Evolutionary conservation across 164 flowering plant genomes (phyloP), one percentile per base, ranked within the genome.

Genomic region (Malania oleifera): DNA sequence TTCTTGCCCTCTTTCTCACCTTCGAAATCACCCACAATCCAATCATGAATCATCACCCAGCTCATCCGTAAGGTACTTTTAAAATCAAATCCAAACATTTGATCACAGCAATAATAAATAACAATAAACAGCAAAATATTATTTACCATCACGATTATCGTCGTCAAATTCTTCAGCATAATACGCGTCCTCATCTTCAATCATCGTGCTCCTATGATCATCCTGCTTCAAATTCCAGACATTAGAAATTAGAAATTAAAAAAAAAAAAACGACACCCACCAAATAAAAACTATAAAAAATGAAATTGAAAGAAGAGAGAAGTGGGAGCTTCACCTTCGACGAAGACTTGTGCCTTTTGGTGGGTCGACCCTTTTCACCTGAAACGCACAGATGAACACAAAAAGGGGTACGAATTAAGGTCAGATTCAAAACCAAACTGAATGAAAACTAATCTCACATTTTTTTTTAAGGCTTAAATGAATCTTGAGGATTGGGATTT

Each of bases 311-410:
- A 6, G n/a, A 15, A 50, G 3, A 9, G 26, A 18, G 23, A 47
- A 55, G 29, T 25, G 0, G 37, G 52, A 26, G 10, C 13, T 49
- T 48, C 2, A 71, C 79, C 75, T 73, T 73, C n/a, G 49, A 17
- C 1, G 79, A 69, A 0, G 70, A 67, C 59, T 80, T 85, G 63
- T 52, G 70, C 71, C 66, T 77, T 38, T 85, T 85, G 67, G 68
- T 67, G 7, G 80, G 79, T 24, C 87, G 72, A 11, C 75, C 73
- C 41, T 71, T 82, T 14, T 84, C 87, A 38, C 87, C 91, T 84
- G 77, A 31, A 74, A 18, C 28, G 10, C 13, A 10, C 11, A 19
- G 23, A 46, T 19, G 9, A 1, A 19, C 1, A 46, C 3, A 8
- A 13, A 24, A 27, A 7, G 25, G 20, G 12, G 28, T 14, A 24